Evolutionary conservation across 371 early-diverging fungal genomes (phyloP), one percentile per base, ranked within the genome.

Genomic region (Rhizoclosmatium hyalinum): DNA sequence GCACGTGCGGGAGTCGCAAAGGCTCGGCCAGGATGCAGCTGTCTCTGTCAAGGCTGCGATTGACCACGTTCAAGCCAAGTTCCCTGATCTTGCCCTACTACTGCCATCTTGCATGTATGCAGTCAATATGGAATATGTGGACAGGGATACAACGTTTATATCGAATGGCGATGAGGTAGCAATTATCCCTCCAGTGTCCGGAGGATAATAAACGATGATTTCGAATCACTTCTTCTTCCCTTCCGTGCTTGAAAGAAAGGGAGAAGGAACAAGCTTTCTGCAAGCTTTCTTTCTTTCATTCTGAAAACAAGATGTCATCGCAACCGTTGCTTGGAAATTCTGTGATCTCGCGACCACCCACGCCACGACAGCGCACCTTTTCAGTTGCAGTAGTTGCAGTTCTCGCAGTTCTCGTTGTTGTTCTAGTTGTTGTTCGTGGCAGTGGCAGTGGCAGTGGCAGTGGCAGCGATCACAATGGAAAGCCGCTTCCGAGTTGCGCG

Each of bases 181-280:
- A 4, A 82, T 93, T 50, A 92, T 93, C 21, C 92, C 94, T 14
- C 93, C 91, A 19, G 94, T 93, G 14, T 91, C 91, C 75, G 94
- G 94, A 39, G 94, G 94, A 47, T 90, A 39, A 53, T 12, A 50
- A 50, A 6, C 17, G 12, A 17, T 50, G 50, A 50, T 50, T 50
- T 50, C 50, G 50, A 50, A 50, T 50, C 50, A 50, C 50, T 12
- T 50, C 17, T 50, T 32, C 32, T 32, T 32, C 32, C 32, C 32
- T 32, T 32, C 32, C 32, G 32, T 32, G 53, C 53, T 53, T 10
- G 53, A 53, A n/a, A 53, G 53, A n/a, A 53, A n/a, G 14, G 14
- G 53, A 53, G 53, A 53, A n/a, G 10, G 53, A n/a, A 10, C 53
- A n/a, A n/a, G 32, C 32, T 32, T 0, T 24, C 32, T 32, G 53